Conservation (phyloP, 441 rosid genomes). For the Erodium chrysanthum region DNA sequence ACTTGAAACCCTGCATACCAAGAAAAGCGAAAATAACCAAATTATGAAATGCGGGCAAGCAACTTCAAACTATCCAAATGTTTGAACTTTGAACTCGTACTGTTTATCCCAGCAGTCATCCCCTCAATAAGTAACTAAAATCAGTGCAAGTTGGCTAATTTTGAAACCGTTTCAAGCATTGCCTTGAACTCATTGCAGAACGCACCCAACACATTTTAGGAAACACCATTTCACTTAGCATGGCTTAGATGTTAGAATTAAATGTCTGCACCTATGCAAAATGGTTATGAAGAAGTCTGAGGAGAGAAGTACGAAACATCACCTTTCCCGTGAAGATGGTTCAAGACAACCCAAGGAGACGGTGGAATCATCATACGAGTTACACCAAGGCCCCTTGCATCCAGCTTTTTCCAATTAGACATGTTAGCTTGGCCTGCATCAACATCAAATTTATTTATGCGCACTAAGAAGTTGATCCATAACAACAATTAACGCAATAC, state of each 20-base stretch:
- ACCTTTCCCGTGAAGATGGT: conserved; percentile 45
- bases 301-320: not conserved
- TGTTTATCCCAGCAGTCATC: too few relatives aligned
- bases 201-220: not conserved
- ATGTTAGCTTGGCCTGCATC: conserved; percentile 29
- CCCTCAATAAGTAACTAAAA: too few relatives aligned
- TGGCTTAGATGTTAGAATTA: not conserved
- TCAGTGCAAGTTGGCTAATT: not conserved
- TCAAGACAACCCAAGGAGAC: conserved; percentile 48
- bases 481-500: not conserved
- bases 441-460: not conserved
- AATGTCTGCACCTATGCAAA: too few relatives aligned
- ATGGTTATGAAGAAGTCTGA: not conserved
- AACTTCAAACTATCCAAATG: too few relatives aligned
- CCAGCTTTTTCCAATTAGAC: conserved; percentile 57
- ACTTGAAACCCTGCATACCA: conserved; percentile 54
- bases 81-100: too few relatives aligned
- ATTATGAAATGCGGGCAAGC: not conserved
- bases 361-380: conserved; percentile 39
- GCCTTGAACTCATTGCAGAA: not conserved
- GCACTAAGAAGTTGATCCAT: not conserved
- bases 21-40: conserved; percentile 1
- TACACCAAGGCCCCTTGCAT: conserved; percentile 42
- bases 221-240: not conserved
- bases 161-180: not conserved